phyloP scores from a whole-genome alignment of 2,329 filamentous ascomycete genomes.

The Furcasterigmium furcatum region DNA sequence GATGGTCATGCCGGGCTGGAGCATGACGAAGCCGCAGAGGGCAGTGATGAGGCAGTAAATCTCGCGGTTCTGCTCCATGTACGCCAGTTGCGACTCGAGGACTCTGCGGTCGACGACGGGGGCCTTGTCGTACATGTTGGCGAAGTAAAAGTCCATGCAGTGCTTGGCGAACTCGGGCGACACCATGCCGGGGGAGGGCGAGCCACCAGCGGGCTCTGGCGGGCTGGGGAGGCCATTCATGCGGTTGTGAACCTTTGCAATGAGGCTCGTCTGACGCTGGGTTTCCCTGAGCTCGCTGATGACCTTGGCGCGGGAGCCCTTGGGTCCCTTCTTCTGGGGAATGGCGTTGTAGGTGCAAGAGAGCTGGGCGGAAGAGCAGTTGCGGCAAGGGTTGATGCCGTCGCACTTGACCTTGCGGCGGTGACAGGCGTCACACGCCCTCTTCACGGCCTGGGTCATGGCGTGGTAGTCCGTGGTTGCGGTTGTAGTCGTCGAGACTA shows the following conservation, averaged over 20 bases:
- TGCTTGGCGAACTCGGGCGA: slow-evolving; percentile 61
- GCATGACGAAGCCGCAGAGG: slow-evolving; percentile 65
- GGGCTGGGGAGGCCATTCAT: slow-evolving; percentile 52
- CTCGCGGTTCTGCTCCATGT: slow-evolving; percentile 60
- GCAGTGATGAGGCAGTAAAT: slow-evolving; percentile 62
- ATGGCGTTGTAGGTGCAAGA: slow-evolving; percentile 73
- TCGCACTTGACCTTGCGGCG: slow-evolving; percentile 74
- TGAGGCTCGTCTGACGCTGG: slow-evolving; percentile 63
- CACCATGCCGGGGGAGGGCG: slow-evolving; percentile 58
- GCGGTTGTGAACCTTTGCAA: slow-evolving; percentile 58
- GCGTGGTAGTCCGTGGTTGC: slow-evolving; percentile 7
- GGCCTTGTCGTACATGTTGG: slow-evolving; percentile 61
- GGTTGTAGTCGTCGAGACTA: background rate
- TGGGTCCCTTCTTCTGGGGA: slow-evolving; percentile 73
- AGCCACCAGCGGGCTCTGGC: slow-evolving; percentile 41
- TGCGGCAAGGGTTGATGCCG: slow-evolving; percentile 66
- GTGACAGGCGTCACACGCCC: slow-evolving; percentile 72
- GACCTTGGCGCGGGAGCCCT: slow-evolving; percentile 71
- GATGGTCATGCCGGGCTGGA: slow-evolving; percentile 65
- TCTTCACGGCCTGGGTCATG: slow-evolving; percentile 52
- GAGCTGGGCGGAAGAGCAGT: slow-evolving; percentile 65
- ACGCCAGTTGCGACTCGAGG: slow-evolving; percentile 55
- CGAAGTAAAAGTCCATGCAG: slow-evolving; percentile 66
- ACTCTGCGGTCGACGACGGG: slow-evolving; percentile 59
- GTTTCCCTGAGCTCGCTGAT: slow-evolving; percentile 70